phyloP scores from a whole-genome alignment of 345 rosid species.

The Linum lewisii region DNA sequence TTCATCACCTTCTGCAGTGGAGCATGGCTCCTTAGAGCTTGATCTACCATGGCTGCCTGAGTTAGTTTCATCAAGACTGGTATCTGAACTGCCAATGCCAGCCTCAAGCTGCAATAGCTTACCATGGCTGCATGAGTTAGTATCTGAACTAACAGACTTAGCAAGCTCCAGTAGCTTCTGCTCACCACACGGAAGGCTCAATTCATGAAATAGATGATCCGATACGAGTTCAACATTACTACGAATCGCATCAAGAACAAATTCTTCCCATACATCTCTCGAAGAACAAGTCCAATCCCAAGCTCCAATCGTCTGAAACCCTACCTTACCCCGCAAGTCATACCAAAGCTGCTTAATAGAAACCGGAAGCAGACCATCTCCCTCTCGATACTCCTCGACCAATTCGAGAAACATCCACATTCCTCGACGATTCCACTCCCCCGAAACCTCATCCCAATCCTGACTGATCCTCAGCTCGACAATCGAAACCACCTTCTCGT shows the following conservation, averaged over 20 bases:
- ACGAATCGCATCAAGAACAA: background rate
- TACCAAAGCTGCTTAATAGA: background rate
- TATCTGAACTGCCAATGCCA: background rate
- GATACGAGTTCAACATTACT: background rate
- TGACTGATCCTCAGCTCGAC: constrained; percentile 20
- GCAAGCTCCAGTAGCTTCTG: background rate
- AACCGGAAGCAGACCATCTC: background rate
- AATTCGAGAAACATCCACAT: background rate
- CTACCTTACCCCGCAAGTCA: background rate
- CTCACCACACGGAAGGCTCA: background rate
- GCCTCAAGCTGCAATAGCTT: no score
- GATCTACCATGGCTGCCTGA: no score
- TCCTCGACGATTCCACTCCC: background rate
- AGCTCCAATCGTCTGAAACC: background rate
- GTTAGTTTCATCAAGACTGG: no score
- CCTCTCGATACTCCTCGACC: background rate
- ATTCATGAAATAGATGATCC: background rate
- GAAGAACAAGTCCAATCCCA: background rate
- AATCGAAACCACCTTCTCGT: constrained; percentile 18
- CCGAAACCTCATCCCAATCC: constrained; percentile 27
- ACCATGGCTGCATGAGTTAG: no score
- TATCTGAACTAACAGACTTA: background rate
- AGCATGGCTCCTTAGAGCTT: no score
- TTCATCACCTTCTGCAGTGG: no score
- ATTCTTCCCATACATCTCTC: background rate